Evolutionary conservation across 768 basidiomycete genomes (phyloP).

Genomic region (Tephrocybe rancida): DNA sequence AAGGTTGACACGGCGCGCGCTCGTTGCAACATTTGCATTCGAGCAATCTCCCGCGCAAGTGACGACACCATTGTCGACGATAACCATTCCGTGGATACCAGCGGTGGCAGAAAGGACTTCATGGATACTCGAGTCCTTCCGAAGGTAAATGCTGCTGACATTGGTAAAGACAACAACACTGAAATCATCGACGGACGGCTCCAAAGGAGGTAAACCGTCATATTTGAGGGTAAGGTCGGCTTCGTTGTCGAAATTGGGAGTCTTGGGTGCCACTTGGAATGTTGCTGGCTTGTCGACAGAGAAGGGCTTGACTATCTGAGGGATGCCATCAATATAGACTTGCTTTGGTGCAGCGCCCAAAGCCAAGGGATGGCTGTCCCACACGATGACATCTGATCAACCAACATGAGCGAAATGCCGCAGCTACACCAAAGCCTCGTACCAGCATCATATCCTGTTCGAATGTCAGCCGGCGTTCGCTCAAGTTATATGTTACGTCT

Average conservation of each 20-base stretch:
- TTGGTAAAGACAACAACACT: conserved; percentile 58
- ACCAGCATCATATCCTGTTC: conserved; percentile 76
- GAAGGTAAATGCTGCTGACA: conserved; percentile 50
- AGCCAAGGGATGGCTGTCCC: conserved; percentile 84
- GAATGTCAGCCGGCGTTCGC: background rate
- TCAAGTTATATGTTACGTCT: conserved; percentile 8
- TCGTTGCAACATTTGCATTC: background rate
- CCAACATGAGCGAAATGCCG: background rate
- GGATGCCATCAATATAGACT: conserved; percentile 88
- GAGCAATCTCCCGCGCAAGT: conserved; percentile 44
- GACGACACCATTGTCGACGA: conserved; percentile 48
- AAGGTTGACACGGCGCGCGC: conserved; percentile 53
- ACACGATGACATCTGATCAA: conserved; percentile 70
- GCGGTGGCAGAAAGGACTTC: conserved; percentile 25
- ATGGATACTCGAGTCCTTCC: conserved; percentile 29
- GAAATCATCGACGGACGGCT: conserved; percentile 32
- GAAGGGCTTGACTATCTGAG: conserved; percentile 59
- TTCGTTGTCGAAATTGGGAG: conserved; percentile 74
- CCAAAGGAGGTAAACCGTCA: conserved; percentile 78
- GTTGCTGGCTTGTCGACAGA: conserved; percentile 50
- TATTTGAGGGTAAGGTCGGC: conserved; percentile 58
- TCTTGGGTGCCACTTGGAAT: conserved; percentile 49
- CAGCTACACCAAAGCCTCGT: conserved; percentile 14
- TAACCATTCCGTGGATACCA: conserved; percentile 32
- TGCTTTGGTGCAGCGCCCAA: conserved; percentile 84